Conservation (phyloP, 345 rosid species). For the Euphorbia pulcherrima region DNA sequence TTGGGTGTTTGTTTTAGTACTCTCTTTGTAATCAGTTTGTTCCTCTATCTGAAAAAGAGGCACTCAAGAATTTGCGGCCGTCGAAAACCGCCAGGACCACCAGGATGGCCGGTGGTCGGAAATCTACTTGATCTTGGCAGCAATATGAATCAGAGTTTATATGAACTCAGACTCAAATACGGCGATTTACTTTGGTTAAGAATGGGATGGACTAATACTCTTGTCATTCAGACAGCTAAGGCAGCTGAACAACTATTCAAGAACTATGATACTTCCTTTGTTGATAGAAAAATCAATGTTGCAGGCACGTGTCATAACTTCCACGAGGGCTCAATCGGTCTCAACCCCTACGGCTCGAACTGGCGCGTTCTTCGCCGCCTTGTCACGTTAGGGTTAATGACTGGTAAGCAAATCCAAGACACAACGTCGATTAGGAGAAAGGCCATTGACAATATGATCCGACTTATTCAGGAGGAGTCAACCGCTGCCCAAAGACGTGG, state of each 20-base stretch:
- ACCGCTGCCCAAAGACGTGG: neutral
- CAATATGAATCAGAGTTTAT: neutral
- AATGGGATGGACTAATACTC: neutral
- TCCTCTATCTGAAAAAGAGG: neutral
- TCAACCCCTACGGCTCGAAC: neutral
- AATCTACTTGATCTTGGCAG: neutral
- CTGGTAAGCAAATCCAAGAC: conserved; percentile 13
- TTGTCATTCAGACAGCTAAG: neutral
- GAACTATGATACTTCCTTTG: neutral
- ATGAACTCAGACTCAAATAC: neutral
- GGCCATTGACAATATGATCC: neutral
- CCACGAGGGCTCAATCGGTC: neutral
- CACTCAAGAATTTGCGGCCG: neutral
- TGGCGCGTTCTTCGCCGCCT: neutral
- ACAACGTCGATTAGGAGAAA: neutral
- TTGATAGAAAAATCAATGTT: neutral
- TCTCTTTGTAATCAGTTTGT: neutral
- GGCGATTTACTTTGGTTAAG: neutral
- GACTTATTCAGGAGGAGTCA: neutral
- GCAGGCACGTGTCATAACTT: neutral
- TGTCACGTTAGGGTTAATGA: neutral
- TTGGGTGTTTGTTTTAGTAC: no score
- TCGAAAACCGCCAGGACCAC: neutral
- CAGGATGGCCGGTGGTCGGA: neutral
- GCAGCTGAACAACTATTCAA: neutral